Conservation (phyloP, 495 filamentous ascomycete genomes). For the Lichenothelia convexa region DNA sequence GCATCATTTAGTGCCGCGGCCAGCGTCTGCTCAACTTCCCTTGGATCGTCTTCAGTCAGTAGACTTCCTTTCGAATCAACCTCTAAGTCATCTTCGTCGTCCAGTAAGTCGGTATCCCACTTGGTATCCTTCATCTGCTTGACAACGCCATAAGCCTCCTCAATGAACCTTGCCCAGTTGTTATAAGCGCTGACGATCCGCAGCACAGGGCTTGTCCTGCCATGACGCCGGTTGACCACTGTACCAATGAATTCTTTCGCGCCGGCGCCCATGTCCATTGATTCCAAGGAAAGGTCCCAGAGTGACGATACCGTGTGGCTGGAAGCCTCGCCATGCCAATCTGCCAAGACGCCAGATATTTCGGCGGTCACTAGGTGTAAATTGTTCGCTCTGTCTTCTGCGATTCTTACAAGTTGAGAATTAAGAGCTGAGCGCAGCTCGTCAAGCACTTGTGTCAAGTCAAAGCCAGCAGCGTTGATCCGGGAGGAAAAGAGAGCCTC, state of each 20-base stretch:
- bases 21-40: slow-evolving; percentile 41
- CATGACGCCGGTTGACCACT: slow-evolving; percentile 36
- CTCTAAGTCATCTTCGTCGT: slow-evolving; percentile 54
- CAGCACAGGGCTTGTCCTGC: slow-evolving; percentile 47
- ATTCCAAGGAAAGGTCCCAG: slow-evolving; percentile 27
- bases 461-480: slow-evolving; percentile 27
- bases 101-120: slow-evolving; percentile 65
- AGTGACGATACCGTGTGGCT: slow-evolving; percentile 24
- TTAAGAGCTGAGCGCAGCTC: slow-evolving; percentile 52
- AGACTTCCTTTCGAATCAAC: slow-evolving; percentile 43
- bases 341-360: slow-evolving; percentile 15
- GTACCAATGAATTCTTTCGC: slow-evolving; percentile 34
- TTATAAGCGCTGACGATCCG: slow-evolving; percentile 39
- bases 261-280: slow-evolving; percentile 35
- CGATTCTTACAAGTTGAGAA: slow-evolving; percentile 36
- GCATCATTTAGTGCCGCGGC: slow-evolving; percentile 35
- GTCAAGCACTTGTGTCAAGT: slow-evolving; percentile 49
- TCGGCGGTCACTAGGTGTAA: slow-evolving; percentile 39
- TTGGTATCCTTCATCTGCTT: slow-evolving; percentile 44
- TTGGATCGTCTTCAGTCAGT: slow-evolving; percentile 57
- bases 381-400: slow-evolving; percentile 37
- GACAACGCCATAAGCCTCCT: slow-evolving; percentile 39
- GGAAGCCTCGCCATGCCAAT: neutral
- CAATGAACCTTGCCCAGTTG: slow-evolving; percentile 46
- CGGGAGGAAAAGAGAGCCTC: slow-evolving; percentile 49